Evolutionary conservation across 345 rosid species (phyloP).

Genomic region (Angophora floribunda): DNA sequence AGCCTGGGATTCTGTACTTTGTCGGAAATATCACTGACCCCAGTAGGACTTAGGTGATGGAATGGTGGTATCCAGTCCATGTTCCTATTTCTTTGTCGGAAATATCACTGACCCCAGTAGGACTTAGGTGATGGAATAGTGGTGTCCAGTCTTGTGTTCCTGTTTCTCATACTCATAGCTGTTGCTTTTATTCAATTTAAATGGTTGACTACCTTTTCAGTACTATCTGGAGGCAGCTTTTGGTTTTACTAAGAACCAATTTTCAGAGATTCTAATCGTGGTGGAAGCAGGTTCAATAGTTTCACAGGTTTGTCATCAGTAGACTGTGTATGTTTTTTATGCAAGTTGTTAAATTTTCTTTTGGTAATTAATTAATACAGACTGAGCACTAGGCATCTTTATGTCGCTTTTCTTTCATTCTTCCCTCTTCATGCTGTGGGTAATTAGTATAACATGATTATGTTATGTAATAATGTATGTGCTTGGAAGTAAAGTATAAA

Average conservation of each 20-base stretch:
- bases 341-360: background rate
- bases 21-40: background rate
- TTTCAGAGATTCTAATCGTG: slow-evolving; percentile 36
- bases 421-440: background rate
- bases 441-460: background rate
- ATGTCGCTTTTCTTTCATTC: background rate
- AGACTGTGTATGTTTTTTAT: background rate
- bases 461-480: background rate
- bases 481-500: background rate
- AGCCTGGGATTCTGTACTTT: background rate
- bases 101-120: background rate
- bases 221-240: slow-evolving; percentile 27
- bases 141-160: background rate
- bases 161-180: background rate
- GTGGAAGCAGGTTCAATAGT: slow-evolving; percentile 37
- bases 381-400: background rate
- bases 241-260: slow-evolving; percentile 38
- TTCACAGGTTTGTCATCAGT: slow-evolving; percentile 26
- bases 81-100: background rate
- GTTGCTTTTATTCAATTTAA: background rate
- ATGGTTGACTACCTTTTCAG: background rate
- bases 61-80: background rate
- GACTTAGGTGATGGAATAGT: background rate
- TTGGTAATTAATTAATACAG: background rate
- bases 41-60: background rate